A percentile compares a stretch with the other conserved stretches of the same genome.
phyloP scores from a whole-genome alignment of 441 rosid species.

The Brassica balearica region DNA sequence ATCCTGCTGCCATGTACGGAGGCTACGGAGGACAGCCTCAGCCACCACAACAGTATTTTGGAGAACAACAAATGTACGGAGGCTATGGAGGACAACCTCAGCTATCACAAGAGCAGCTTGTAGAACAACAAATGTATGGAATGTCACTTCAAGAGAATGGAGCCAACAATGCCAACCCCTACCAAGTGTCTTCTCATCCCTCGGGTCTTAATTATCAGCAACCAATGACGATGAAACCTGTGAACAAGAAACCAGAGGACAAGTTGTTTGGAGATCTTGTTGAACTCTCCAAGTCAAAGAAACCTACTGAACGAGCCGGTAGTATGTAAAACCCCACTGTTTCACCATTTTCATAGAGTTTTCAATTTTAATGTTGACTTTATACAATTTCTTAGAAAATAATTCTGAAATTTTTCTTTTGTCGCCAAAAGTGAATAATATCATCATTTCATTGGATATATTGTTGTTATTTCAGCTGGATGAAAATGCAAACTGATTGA shows the following conservation, averaged over 20 bases:
- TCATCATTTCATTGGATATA: background rate
- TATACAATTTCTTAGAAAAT: conserved; percentile 2
- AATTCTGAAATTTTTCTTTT: background rate
- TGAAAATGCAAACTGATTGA: too few species aligned
- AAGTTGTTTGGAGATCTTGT: conserved; percentile 95
- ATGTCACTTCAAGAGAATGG: conserved; percentile 72
- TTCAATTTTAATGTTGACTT: conserved; percentile 16
- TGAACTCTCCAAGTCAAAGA: conserved; percentile 80
- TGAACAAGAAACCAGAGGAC: conserved; percentile 83
- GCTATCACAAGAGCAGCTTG: conserved; percentile 45
- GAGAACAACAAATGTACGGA: conserved; percentile 81
- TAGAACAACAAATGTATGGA: conserved; percentile 81
- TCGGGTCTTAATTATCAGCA: conserved; percentile 55
- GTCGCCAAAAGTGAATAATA: conserved; percentile 5
- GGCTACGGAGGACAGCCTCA: conserved; percentile 55
- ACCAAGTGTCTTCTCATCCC: conserved; percentile 48
- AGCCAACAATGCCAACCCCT: conserved; percentile 46
- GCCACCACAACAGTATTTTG: conserved; percentile 47
- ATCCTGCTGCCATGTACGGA: conserved; percentile 32
- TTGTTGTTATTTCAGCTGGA: background rate
- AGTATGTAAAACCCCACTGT: conserved; percentile 62
- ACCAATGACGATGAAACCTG: conserved; percentile 56
- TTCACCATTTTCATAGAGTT: conserved; percentile 17
- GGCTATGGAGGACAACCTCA: conserved; percentile 44
- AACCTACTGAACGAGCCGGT: conserved; percentile 68